Conservation (phyloP, 148 eudicot species). For the Vaccinium vitisidaea region DNA sequence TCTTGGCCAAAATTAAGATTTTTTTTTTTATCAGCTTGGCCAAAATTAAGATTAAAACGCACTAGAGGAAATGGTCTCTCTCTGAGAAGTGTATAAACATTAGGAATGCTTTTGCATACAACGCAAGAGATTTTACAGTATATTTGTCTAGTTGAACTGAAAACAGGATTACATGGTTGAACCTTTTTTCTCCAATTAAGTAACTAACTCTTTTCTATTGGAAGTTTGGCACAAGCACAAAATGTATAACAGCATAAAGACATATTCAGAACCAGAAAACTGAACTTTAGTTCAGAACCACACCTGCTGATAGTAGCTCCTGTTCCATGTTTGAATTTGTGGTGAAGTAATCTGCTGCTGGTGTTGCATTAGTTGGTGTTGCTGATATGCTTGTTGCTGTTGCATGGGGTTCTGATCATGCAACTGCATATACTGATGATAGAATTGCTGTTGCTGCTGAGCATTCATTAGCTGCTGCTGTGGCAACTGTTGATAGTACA, state of each 20-base stretch:
- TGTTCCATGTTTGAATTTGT: slow-evolving; percentile 18
- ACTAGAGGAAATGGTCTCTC: not conserved
- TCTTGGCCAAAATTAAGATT: not conserved
- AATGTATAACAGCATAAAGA: not conserved
- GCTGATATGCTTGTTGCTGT: slow-evolving; percentile 26
- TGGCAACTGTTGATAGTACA: slow-evolving; percentile 23
- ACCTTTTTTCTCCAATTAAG: not conserved
- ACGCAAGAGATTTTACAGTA: not conserved
- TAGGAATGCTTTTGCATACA: not conserved
- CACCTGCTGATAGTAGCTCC: slow-evolving; percentile 38
- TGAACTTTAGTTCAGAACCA: not conserved
- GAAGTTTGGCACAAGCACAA: not conserved
- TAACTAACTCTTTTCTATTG: not conserved
- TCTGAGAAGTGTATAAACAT: not conserved
- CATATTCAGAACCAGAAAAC: not conserved
- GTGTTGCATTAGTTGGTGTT: slow-evolving; percentile 12
- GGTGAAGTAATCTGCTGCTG: slow-evolving; percentile 22
- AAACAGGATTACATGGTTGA: not conserved
- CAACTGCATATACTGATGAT: slow-evolving; percentile 13
- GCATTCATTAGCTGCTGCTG: slow-evolving; percentile 16
- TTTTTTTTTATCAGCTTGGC: not conserved
- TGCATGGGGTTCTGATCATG: slow-evolving; percentile 20
- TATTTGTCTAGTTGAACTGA: not conserved
- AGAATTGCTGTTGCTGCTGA: slow-evolving; percentile 10
- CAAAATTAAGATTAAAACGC: not conserved